Evolutionary conservation across 306 rosid species (phyloP).

Genomic region (Datisca glomerata): DNA sequence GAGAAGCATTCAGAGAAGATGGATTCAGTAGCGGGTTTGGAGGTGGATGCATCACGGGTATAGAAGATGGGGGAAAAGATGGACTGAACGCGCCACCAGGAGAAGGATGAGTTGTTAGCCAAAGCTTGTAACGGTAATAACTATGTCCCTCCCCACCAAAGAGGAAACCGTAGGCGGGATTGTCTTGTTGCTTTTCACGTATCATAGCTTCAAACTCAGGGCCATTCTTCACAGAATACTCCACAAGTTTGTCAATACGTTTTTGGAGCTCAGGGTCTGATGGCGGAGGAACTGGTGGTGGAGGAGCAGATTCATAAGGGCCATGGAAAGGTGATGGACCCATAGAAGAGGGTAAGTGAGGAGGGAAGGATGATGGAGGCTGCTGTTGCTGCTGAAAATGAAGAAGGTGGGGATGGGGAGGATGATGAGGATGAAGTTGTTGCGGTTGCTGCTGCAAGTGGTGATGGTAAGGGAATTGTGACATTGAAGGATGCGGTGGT

Average conservation of each 20-base stretch:
- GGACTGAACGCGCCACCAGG: constrained; percentile 64
- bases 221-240: constrained; percentile 81
- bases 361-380: constrained; percentile 47
- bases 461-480: constrained; percentile 67
- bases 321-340: constrained; percentile 45
- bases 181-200: constrained; percentile 85
- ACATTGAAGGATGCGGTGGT: constrained; percentile 67
- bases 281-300: constrained; percentile 61
- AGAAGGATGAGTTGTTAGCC: constrained; percentile 53
- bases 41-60: constrained; percentile 61
- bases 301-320: constrained; percentile 42
- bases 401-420: constrained; percentile 47
- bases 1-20: constrained; percentile 46
- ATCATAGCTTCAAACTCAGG: constrained; percentile 96
- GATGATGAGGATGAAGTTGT: constrained; percentile 39
- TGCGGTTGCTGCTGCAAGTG: constrained; percentile 48
- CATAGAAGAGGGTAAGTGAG: constrained; percentile 51
- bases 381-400: constrained; percentile 75
- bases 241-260: constrained; percentile 82
- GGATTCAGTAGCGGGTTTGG: constrained; percentile 71
- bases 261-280: constrained; percentile 90
- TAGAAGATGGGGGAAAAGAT: constrained; percentile 42
- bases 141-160: constrained; percentile 93
- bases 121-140: constrained; percentile 75
- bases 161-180: constrained; percentile 82